phyloP scores from a whole-genome alignment of 2,329 filamentous ascomycete species.

The Sordariomycetes sp. region DNA sequence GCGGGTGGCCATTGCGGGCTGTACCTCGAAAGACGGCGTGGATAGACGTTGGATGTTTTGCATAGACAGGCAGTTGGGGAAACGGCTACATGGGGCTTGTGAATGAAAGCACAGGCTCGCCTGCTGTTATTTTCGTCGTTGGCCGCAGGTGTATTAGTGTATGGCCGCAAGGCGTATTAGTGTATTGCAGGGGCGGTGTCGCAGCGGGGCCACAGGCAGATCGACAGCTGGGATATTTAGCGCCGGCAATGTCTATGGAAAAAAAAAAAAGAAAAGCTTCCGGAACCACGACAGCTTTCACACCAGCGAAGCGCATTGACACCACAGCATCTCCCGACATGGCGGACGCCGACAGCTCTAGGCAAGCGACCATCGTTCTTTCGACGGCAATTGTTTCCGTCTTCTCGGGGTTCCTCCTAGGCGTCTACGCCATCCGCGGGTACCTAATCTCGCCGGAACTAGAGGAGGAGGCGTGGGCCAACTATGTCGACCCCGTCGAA shows the following conservation, averaged over 20 bases:
- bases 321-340: neutral
- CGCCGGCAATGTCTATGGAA: neutral
- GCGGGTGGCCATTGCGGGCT: neutral
- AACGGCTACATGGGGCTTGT: neutral
- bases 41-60: neutral
- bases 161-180: neutral
- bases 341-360: neutral
- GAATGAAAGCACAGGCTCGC: neutral
- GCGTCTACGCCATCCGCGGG: slow-evolving; percentile 54
- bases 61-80: neutral
- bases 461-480: slow-evolving; percentile 40
- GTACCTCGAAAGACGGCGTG: neutral
- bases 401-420: slow-evolving; percentile 68
- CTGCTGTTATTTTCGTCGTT: neutral
- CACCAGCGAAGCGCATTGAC: neutral
- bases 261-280: neutral
- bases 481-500: slow-evolving; percentile 47
- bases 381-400: slow-evolving; percentile 63
- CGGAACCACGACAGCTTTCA: neutral
- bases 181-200: neutral
- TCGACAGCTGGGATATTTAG: neutral
- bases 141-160: neutral
- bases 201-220: neutral
- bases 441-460: slow-evolving; percentile 45
- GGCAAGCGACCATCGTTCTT: slow-evolving; percentile 34